Conservation (phyloP, 1,284 basidiomycete genomes). For the Neonothopanus nambi region DNA sequence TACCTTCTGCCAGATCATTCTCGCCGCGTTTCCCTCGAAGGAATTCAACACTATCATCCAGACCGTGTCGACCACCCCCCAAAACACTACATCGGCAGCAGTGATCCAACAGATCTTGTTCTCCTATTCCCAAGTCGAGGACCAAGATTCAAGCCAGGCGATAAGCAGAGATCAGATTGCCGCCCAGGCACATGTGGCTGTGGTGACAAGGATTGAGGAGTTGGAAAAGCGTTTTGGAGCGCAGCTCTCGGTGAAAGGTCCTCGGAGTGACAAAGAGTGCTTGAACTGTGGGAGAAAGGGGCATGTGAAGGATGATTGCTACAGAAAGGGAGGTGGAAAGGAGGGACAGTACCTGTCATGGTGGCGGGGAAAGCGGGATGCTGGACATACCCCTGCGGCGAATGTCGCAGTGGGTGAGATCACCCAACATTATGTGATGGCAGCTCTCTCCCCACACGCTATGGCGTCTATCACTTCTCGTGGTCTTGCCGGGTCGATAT, state of each 20-base stretch:
- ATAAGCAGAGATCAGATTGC: neutral
- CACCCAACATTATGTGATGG: neutral
- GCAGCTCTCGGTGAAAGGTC: neutral
- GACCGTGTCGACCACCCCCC: neutral
- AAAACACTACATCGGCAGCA: neutral
- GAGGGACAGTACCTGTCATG: constrained; percentile 10
- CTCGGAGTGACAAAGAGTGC: neutral
- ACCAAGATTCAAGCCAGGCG: neutral
- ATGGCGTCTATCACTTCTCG: neutral
- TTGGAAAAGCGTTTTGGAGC: neutral
- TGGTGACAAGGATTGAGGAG: constrained; percentile 4
- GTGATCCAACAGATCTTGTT: constrained; percentile 7
- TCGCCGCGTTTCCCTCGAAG: neutral
- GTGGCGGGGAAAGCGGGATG: neutral
- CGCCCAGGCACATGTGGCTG: neutral
- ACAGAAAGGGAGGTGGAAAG: constrained; percentile 5
- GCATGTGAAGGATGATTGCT: constrained; percentile 1
- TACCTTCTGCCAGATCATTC: neutral
- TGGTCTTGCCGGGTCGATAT: neutral
- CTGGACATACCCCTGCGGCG: neutral
- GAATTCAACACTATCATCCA: constrained; percentile 10
- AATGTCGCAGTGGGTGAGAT: neutral
- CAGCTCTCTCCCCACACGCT: neutral
- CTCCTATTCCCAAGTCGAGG: neutral
- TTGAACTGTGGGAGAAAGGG: neutral